Evolutionary conservation across 345 rosid species (phyloP).

Genomic region (Atalantia buxifolia): DNA sequence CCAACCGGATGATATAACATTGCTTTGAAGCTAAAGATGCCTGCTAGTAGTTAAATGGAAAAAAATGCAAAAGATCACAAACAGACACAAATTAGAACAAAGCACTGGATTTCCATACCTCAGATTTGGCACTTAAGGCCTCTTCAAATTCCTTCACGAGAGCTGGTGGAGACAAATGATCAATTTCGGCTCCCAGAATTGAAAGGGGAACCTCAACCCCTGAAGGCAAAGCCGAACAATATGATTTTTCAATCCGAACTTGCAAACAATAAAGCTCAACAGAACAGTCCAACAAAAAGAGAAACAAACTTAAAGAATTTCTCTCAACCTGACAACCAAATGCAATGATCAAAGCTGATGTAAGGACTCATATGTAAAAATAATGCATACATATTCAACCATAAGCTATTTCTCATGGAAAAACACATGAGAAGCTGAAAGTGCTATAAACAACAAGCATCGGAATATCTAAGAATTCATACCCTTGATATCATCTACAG

Average conservation of each 20-base stretch:
- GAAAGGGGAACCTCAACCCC: conserved; percentile 48
- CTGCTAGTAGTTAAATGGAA: background rate
- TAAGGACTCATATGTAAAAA: background rate
- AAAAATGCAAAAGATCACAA: background rate
- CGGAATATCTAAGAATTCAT: conserved; percentile 9
- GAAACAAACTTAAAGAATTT: background rate
- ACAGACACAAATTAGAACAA: background rate
- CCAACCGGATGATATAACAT: background rate
- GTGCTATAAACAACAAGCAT: background rate
- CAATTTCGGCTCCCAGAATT: conserved; percentile 59
- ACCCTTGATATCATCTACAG: conserved; percentile 73
- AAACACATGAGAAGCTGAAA: background rate
- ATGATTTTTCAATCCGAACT: background rate
- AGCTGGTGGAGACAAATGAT: conserved; percentile 37
- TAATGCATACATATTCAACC: background rate
- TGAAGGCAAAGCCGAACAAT: conserved; percentile 17
- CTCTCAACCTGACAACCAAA: background rate
- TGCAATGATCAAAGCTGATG: background rate
- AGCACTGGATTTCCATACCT: conserved; percentile 27
- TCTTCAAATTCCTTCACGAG: conserved; percentile 49
- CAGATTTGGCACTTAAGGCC: conserved; percentile 33
- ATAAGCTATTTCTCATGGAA: background rate
- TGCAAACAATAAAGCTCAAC: background rate
- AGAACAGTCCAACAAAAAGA: background rate
- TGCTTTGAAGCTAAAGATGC: background rate